These are phyloP conservation scores for Yamadazyma buinensis DNA, from an alignment of 1,139 yeast genomes.

Conservation along the genomic window DNA sequence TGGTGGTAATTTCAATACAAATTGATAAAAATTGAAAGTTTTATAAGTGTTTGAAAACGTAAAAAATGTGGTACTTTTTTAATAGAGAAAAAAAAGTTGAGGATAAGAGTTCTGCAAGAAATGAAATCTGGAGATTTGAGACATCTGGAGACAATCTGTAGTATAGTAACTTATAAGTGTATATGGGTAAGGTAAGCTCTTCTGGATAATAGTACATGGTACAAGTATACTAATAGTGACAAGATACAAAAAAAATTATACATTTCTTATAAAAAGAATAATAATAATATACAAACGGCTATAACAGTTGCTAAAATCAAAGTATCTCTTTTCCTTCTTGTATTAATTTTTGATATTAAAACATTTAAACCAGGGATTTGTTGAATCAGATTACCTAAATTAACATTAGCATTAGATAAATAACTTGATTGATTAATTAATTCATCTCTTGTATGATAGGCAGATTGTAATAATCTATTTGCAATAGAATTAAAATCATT, in stretches of 20 bases:
- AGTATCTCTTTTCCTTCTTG: slow-evolving; percentile 85
- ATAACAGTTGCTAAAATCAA: slow-evolving; percentile 76
- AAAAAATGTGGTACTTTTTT: slow-evolving; percentile 10
- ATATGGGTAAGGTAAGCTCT: slow-evolving; percentile 1
- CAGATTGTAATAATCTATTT: slow-evolving; percentile 76
- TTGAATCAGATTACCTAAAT: slow-evolving; percentile 58
- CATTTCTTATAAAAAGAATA: slow-evolving; percentile 43
- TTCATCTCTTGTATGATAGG: slow-evolving; percentile 86
- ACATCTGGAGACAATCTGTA: no score
- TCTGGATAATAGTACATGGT: no score
- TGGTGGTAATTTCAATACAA: not conserved
- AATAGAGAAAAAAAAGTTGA: no score
- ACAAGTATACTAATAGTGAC: no score
- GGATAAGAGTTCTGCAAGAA: no score
- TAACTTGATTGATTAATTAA: slow-evolving; percentile 66
- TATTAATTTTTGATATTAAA: slow-evolving; percentile 74
- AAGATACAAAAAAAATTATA: no score
- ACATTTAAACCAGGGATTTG: slow-evolving; percentile 80
- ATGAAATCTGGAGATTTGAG: no score
- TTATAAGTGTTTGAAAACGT: not conserved
- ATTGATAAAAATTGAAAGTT: not conserved
- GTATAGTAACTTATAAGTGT: no score
- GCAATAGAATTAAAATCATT: slow-evolving; percentile 73
- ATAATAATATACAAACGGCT: slow-evolving; percentile 64
- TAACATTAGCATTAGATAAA: slow-evolving; percentile 61